Evolutionary conservation across 495 filamentous ascomycete species (phyloP).

Genomic region (Penicillium manginii): DNA sequence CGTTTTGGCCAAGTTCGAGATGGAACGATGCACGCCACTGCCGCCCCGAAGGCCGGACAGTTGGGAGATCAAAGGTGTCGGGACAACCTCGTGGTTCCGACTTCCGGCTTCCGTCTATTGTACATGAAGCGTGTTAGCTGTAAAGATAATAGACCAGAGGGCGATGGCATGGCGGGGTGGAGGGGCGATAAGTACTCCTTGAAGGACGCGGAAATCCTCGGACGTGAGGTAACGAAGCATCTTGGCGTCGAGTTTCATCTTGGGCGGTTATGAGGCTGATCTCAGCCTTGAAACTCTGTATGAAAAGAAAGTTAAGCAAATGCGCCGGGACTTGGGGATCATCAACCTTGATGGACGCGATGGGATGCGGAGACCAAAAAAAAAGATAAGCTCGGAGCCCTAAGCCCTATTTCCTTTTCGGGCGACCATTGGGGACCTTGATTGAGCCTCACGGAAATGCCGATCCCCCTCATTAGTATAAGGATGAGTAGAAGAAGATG

Average conservation of each 20-base stretch:
- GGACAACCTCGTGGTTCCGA: conserved; percentile 96
- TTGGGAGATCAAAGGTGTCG: conserved; percentile 83
- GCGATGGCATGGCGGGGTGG: conserved; percentile 20
- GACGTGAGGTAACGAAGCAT: conserved; percentile 85
- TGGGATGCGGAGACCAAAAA: conserved; percentile 32
- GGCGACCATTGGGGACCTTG: conserved; percentile 13
- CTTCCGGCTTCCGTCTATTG: conserved; percentile 85
- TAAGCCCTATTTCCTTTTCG: conserved; percentile 49
- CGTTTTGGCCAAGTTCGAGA: conserved; percentile 89
- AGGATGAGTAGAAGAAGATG: no score
- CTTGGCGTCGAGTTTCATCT: conserved; percentile 92
- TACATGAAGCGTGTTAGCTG: conserved; percentile 34
- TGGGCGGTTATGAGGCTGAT: not conserved
- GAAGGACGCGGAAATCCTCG: conserved; percentile 95
- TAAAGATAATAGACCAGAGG: conserved; percentile 19
- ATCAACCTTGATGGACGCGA: conserved; percentile 14
- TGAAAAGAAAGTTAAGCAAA: conserved; percentile 12
- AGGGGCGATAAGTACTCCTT: conserved; percentile 65
- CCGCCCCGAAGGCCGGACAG: conserved; percentile 80
- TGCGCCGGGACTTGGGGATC: conserved; percentile 7
- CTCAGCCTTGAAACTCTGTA: not conserved
- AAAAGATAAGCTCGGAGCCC: conserved; percentile 41
- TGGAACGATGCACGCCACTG: conserved; percentile 82
- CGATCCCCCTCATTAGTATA: no score
- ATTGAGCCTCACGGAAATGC: not conserved